phyloP scores from a whole-genome alignment of 192 early-diverging fungal species.

The Umbelopsis vinacea region DNA sequence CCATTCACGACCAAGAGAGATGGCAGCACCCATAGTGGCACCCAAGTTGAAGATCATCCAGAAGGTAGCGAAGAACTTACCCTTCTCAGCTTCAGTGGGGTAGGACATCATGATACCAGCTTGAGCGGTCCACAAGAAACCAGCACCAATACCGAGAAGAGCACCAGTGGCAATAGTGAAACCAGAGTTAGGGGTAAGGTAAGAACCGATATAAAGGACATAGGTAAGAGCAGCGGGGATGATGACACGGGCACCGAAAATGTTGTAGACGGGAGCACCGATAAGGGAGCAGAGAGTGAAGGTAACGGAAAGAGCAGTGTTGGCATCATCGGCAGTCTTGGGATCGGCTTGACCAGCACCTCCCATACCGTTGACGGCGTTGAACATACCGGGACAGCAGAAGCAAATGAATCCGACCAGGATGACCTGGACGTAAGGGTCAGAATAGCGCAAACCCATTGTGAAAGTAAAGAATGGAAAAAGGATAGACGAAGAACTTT shows the following conservation, averaged over 20 bases:
- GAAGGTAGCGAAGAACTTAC: conserved; percentile 82
- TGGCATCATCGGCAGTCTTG: conserved; percentile 73
- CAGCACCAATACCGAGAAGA: conserved; percentile 81
- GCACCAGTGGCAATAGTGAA: conserved; percentile 79
- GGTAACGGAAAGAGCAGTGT: conserved; percentile 77
- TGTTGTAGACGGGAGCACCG: conserved; percentile 78
- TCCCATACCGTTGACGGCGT: conserved; percentile 64
- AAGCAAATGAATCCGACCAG: conserved; percentile 46
- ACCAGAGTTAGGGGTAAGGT: conserved; percentile 57
- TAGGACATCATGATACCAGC: conserved; percentile 85
- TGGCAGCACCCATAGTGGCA: conserved; percentile 76
- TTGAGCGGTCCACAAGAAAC: conserved; percentile 64
- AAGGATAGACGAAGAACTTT: conserved; percentile 8
- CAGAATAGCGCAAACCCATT: conserved; percentile 34
- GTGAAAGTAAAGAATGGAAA: not conserved
- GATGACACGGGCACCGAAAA: conserved; percentile 74
- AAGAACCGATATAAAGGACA: conserved; percentile 79
- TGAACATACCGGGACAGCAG: conserved; percentile 63
- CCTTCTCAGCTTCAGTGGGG: conserved; percentile 82
- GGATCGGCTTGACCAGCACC: conserved; percentile 69
- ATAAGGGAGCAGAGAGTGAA: conserved; percentile 79
- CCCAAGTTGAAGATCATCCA: conserved; percentile 88
- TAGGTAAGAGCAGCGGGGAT: conserved; percentile 70
- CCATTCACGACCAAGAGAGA: conserved; percentile 76
- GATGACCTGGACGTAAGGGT: conserved; percentile 41